These are phyloP conservation scores for Nemania sp. DNA, from an alignment of 2,329 filamentous ascomycete species.

Conservation along the genomic window DNA sequence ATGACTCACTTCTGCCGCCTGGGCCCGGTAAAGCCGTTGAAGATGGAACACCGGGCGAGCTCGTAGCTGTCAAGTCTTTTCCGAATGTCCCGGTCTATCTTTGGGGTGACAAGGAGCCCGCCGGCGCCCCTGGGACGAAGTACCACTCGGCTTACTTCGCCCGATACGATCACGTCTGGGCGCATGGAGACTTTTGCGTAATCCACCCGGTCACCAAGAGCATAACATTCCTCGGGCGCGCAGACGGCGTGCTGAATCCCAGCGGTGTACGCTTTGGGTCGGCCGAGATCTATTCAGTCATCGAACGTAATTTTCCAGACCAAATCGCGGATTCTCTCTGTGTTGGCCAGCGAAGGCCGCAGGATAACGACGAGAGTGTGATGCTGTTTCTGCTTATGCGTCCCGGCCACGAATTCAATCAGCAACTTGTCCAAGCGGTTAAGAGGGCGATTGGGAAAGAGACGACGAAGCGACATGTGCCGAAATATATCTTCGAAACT, in stretches of 20 bases:
- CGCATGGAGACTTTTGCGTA: slow-evolving; percentile 79
- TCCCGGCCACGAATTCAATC: slow-evolving; percentile 59
- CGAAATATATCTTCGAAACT: slow-evolving; percentile 77
- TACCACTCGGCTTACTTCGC: slow-evolving; percentile 65
- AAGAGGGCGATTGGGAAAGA: slow-evolving; percentile 68
- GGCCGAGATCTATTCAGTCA: slow-evolving; percentile 76
- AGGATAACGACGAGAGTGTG: slow-evolving; percentile 57
- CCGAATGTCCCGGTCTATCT: slow-evolving; percentile 74
- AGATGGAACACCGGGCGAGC: slow-evolving; percentile 70
- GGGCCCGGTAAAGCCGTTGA: slow-evolving; percentile 49
- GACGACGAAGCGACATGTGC: slow-evolving; percentile 74
- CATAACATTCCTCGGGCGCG: slow-evolving; percentile 68
- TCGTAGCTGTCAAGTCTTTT: slow-evolving; percentile 71
- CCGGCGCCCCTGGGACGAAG: slow-evolving; percentile 53
- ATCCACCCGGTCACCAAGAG: slow-evolving; percentile 69
- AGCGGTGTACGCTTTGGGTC: slow-evolving; percentile 78
- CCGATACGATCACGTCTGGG: slow-evolving; percentile 71
- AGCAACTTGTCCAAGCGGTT: slow-evolving; percentile 58
- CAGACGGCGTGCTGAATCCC: slow-evolving; percentile 80
- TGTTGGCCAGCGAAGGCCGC: slow-evolving; percentile 72
- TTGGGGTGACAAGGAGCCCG: slow-evolving; percentile 55
- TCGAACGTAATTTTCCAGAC: slow-evolving; percentile 68
- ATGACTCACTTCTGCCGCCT: slow-evolving; percentile 62
- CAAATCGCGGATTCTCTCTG: slow-evolving; percentile 73
- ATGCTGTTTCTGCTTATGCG: slow-evolving; percentile 60